Evolutionary conservation across 495 filamentous ascomycete genomes (phyloP), one percentile per base, ranked within the genome.

Genomic region (Rostrohypoxylon terebratum): DNA sequence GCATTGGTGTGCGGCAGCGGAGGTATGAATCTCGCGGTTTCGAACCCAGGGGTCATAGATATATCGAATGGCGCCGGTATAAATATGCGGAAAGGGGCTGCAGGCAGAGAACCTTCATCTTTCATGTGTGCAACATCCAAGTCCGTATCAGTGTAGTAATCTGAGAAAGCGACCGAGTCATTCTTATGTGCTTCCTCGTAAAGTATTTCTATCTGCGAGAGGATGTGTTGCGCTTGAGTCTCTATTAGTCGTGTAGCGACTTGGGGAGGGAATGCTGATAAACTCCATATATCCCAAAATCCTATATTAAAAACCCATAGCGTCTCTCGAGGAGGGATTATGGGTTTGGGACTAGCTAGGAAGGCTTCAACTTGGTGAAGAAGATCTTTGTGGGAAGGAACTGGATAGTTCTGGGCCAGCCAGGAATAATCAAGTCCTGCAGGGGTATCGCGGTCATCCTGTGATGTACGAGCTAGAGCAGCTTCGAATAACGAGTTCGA

Each of bases 221-320:
- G 80, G 1, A 86, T 28, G 20, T 80, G 71, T 1, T 65, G 25
- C 34, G 78, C 69, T 10, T 78, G 60, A 0, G 66, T 71, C 36
- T 78, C 78, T 1, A 84, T 54, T 2, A 79, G 44, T 0, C 67
- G 47, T 11, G 63, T 70, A n/a, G 75, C 78, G 4, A 80, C 66
- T 3, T 73, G 72, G 4, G 78, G 74, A 9, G 83, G 81, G 1
- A 87, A 59, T 7, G 77, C 71, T 1, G 84, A 80, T 6, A 85
- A 76, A n/a, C 80, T 67, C 77, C 82, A 85, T 44, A 85, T 73
- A 36, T 87, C 84, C 82, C 82, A 85, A 48, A 81, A 80, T 2
- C 84, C 84, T 13, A 85, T 69, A 11, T 79, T 81, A 6, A 87
- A 76, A 1, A 85, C 73, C 76, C 81, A 86, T 9, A 87, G 61